These are phyloP conservation scores for Cladorrhinum samala DNA, from an alignment of 495 filamentous ascomycete genomes.

Conservation along the genomic window DNA sequence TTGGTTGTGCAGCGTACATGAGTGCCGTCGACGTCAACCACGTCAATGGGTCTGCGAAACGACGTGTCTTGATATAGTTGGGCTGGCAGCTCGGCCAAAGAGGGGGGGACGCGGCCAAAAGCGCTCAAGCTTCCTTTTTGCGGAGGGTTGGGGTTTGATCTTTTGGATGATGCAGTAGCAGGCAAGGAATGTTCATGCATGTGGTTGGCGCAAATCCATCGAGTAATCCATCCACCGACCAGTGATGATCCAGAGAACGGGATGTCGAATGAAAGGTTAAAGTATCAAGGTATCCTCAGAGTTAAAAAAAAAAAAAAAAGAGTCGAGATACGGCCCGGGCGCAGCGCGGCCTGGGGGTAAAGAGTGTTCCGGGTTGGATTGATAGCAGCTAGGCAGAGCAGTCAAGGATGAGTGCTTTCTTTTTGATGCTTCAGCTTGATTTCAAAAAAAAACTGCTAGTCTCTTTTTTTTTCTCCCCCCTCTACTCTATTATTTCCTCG, in stretches of 20 bases:
- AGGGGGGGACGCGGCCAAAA: slow-evolving; percentile 29
- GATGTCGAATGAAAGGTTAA: slow-evolving; percentile 21
- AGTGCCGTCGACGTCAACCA: slow-evolving; percentile 37
- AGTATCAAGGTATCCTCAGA: slow-evolving; percentile 2
- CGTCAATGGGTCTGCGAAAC: slow-evolving; percentile 43
- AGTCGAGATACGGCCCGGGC: neutral
- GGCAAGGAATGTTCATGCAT: slow-evolving; percentile 31
- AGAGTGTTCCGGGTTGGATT: too few species aligned
- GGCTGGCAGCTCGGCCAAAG: slow-evolving; percentile 25
- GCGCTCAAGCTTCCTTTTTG: slow-evolving; percentile 24
- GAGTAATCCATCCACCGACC: slow-evolving; percentile 1
- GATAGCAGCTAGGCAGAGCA: too few species aligned
- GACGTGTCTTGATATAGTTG: slow-evolving; percentile 55
- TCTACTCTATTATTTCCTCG: too few species aligned
- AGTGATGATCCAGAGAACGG: slow-evolving; percentile 10
- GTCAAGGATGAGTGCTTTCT: slow-evolving; percentile 6
- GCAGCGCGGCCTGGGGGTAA: neutral
- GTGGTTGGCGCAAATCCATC: slow-evolving; percentile 32
- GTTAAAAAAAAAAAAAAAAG: slow-evolving; percentile 17
- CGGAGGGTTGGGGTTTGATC: slow-evolving; percentile 13
- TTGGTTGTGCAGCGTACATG: slow-evolving; percentile 52
- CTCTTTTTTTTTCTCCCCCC: neutral
- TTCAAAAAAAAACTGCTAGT: neutral
- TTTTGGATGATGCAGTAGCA: slow-evolving; percentile 26
- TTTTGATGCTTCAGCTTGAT: slow-evolving; percentile 2